These are phyloP conservation scores for Psophocarpus tetragonolobus DNA, from an alignment of 306 rosid genomes.

Conservation along the genomic window DNA sequence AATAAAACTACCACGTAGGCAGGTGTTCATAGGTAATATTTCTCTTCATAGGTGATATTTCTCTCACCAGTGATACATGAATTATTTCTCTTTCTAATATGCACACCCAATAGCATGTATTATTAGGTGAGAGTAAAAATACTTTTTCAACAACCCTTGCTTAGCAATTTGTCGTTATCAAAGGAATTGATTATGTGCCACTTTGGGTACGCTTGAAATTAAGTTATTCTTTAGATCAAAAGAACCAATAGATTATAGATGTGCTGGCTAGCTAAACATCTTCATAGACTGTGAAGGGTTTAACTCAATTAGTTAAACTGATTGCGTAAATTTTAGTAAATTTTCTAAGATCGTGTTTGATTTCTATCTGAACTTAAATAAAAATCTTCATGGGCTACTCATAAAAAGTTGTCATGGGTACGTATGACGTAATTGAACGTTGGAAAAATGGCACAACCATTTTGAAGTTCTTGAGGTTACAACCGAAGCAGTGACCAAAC, in stretches of 20 bases:
- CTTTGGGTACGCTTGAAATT: not conserved
- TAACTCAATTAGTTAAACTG: too few species aligned
- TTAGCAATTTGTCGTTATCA: not conserved
- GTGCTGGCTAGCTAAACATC: too few species aligned
- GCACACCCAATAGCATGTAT: not conserved
- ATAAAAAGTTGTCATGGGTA: not conserved
- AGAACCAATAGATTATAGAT: too few species aligned
- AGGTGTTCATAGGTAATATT: too few species aligned
- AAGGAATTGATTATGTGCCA: not conserved
- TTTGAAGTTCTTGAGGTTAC: not conserved
- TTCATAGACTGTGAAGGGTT: too few species aligned
- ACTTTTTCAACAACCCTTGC: not conserved
- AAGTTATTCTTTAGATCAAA: not conserved
- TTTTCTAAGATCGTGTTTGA: too few species aligned
- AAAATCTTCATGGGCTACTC: not conserved
- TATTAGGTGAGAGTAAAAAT: not conserved
- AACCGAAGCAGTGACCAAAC: not conserved
- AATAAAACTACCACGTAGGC: too few species aligned
- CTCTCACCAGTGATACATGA: too few species aligned
- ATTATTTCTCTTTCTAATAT: not conserved
- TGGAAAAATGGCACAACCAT: conserved; percentile 2
- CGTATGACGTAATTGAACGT: not conserved
- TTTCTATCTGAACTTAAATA: too few species aligned
- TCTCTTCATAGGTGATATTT: too few species aligned
- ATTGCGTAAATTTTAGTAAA: too few species aligned